Base-by-base conservation (phyloP, 2,329 filamentous ascomycete species). In the Epichloe baconii region DNA sequence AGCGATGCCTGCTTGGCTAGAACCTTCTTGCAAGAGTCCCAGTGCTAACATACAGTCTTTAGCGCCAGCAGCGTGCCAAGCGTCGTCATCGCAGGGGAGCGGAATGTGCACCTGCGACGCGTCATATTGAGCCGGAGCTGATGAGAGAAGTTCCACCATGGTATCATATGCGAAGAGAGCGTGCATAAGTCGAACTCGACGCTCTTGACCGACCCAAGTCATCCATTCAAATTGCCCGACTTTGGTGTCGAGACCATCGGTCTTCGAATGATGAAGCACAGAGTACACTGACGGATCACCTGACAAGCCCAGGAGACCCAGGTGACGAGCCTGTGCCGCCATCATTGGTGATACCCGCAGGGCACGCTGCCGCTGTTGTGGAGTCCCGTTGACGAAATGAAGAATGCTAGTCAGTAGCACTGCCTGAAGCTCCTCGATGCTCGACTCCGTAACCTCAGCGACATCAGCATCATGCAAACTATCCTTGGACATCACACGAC, bases 61-160 rank as follows among this genome's bases (percentile, higher is more conserved):
- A 5, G 71, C 65, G 40, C 72, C 76, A 35, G 68, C 70, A 4
- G 85, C 84, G 57, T 88, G 84, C 84, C 85, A 88, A 2, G 81
- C 79, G 15, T 81, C 82, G 64, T 88, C 85, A 58, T 88, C 84
- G 14, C 78, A 76, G 8, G 85, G 85, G 5, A 89, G 68, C n/a
- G 83, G 82, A 38, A 88, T 64, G 34, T 74, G 72, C 48, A 88
- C 73, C 57, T 87, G 83, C 36, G 80, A 72, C 8, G 74, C 68
- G 53, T 86, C 79, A 42, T 88, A 78, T 44, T 78, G 72, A 14
- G 83, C 76, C 10, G 73, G 66, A n/a, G 69, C 68, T 62, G 88
- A 88, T 73, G 87, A 88, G 62, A 82, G 88, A 19, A 88, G 75
- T 17, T 78, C 78, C 61, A 83, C 76, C 11, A 82, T 78, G 15